Conservation (phyloP, 495 filamentous ascomycete species). For the Chaetomidium leptoderma region DNA sequence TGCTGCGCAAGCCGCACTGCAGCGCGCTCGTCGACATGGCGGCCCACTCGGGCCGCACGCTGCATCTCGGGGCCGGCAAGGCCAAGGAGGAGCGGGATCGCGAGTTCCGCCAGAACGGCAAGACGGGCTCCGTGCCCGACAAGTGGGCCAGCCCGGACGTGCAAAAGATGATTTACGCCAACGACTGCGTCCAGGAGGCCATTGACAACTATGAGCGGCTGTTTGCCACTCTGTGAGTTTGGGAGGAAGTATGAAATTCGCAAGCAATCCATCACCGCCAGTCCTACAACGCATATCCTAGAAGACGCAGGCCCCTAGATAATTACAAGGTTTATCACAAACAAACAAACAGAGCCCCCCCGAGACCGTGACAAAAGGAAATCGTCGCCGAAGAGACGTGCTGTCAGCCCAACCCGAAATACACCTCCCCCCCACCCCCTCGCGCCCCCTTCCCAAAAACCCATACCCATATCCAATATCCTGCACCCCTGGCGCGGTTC, state of each 20-base stretch:
- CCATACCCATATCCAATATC: too few species aligned
- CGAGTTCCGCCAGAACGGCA: conserved; percentile 59
- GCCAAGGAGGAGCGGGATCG: conserved; percentile 73
- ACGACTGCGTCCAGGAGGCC: conserved; percentile 61
- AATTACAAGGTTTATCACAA: conserved; percentile 6
- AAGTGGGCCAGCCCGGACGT: conserved; percentile 76
- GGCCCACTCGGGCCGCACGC: conserved; percentile 57
- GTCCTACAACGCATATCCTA: conserved; percentile 2
- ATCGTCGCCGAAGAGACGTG: neutral
- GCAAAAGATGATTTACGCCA: conserved; percentile 70
- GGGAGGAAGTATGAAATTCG: neutral
- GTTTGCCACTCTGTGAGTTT: conserved; percentile 37
- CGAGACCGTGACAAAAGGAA: neutral
- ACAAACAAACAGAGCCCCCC: neutral
- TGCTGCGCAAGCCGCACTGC: conserved; percentile 65
- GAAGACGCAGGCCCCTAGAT: conserved; percentile 4
- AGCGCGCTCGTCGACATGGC: conserved; percentile 67
- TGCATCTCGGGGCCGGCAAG: conserved; percentile 71
- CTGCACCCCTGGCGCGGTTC: neutral
- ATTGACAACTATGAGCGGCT: conserved; percentile 58
- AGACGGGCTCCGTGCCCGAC: conserved; percentile 59
- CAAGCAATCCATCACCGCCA: too few species aligned
- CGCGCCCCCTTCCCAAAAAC: too few species aligned
- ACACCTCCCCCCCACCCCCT: neutral
- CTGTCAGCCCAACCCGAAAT: neutral